Evolutionary conservation across 2,329 filamentous ascomycete genomes (phyloP), one percentile per base, ranked within the genome.

Genomic region (Elsinoe ampelina): DNA sequence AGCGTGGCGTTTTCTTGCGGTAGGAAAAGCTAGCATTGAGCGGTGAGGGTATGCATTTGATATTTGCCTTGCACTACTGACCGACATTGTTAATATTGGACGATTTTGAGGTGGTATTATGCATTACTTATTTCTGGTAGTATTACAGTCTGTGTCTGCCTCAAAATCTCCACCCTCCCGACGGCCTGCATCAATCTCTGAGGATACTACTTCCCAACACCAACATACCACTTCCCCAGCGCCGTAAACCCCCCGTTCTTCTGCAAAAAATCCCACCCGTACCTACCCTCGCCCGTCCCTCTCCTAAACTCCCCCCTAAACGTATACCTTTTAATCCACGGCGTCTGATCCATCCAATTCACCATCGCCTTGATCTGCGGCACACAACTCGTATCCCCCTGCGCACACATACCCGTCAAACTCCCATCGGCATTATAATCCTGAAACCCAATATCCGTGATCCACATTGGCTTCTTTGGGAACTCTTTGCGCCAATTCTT

Each of bases 221-320:
- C 34, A 6, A 52, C 20, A n/a, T 52, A 52, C 48, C 48, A 52
- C 34, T 39, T 52, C 10, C 48, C 48, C 17, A 52, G 15, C 7
- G 30, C 26, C 15, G 48, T 52, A 15, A 38, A 52, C 3, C 22
- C 20, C 20, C 48, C 48, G 2, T 52, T 35, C 32, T 39, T 52
- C 17, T 35, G 13, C 48, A 52, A 20, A 26, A 52, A 52, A 5
- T 34, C 26, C 48, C 48, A 52, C 30, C 26, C 26, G n/a, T 15
- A 17, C 7, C 36, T n/a, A 1, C 26, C 26, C 26, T 34, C 20
- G 17, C 45, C 45, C 10, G 20, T 12, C 2, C 19, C 34, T 5
- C 48, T 35, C 13, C 48, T 36, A 20, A 52, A 52, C 48, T 52
- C 48, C 6, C 48, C 48, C n/a, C 48, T 15, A 34, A 52, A 52